Conservation (phyloP, 2,329 filamentous ascomycete species). For the Xylariaceae sp. region DNA sequence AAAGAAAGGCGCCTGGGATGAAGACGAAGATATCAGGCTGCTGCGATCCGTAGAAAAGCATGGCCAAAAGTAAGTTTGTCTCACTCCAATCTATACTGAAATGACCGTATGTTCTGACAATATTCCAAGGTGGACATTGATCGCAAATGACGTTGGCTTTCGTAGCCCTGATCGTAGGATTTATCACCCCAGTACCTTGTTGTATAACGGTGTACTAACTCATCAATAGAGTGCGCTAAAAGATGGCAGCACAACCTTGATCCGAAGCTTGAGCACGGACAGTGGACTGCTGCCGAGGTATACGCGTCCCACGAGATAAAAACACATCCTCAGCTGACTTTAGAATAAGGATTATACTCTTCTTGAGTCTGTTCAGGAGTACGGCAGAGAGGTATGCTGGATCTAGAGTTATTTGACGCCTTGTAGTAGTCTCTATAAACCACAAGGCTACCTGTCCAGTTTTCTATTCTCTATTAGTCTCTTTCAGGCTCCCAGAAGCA, state of each 20-base stretch:
- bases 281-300: neutral
- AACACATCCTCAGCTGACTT: too few species aligned
- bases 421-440: too few species aligned
- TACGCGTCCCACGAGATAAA: too few species aligned
- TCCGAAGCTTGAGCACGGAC: neutral
- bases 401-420: too few species aligned
- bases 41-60: neutral
- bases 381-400: too few species aligned
- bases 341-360: too few species aligned
- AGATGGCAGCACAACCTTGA: neutral
- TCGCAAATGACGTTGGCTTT: neutral
- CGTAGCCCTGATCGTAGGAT: neutral
- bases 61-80: neutral
- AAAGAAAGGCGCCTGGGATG: neutral
- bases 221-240: neutral
- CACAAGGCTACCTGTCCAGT: too few species aligned
- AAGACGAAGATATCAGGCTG: neutral
- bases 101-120: neutral
- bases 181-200: neutral
- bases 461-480: too few species aligned
- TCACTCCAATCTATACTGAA: too few species aligned
- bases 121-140: neutral
- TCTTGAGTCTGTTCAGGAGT: too few species aligned
- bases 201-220: neutral
- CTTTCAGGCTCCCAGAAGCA: neutral